Evolutionary conservation across 1,139 yeast genomes (phyloP).

Genomic region (Geotrichum klebahnii): DNA sequence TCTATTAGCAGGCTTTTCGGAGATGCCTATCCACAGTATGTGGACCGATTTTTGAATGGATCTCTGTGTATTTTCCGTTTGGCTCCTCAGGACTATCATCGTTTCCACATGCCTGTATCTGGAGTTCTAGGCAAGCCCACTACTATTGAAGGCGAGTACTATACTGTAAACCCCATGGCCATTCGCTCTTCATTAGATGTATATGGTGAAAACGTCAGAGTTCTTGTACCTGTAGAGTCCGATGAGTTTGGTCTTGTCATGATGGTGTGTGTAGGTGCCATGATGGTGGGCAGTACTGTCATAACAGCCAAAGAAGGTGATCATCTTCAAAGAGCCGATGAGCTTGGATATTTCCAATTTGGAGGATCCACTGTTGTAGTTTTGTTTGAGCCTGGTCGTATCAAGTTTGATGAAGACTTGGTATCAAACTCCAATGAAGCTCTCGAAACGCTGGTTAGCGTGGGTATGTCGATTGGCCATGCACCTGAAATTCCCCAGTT

Average conservation of each 20-base stretch:
- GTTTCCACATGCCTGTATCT: constrained; percentile 84
- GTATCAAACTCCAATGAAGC: constrained; percentile 60
- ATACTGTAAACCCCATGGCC: constrained; percentile 97
- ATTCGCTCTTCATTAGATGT: constrained; percentile 82
- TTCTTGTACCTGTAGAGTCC: constrained; percentile 70
- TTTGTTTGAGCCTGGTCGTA: constrained; percentile 46
- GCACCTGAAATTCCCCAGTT: constrained; percentile 32
- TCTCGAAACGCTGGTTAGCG: constrained; percentile 77
- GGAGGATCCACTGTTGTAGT: constrained; percentile 88
- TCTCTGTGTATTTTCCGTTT: constrained; percentile 75
- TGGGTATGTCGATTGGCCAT: constrained; percentile 92
- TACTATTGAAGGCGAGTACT: constrained; percentile 80
- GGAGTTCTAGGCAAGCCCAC: constrained; percentile 66
- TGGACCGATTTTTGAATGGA: constrained; percentile 50
- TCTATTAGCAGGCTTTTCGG: constrained; percentile 62
- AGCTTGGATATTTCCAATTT: constrained; percentile 88
- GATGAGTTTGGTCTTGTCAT: constrained; percentile 70
- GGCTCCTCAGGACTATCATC: constrained; percentile 96
- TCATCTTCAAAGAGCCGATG: constrained; percentile 63
- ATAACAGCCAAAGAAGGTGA: constrained; percentile 65
- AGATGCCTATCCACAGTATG: constrained; percentile 51
- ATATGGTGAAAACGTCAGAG: constrained; percentile 84
- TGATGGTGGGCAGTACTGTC: constrained; percentile 95
- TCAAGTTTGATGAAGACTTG: constrained; percentile 70
- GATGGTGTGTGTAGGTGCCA: constrained; percentile 87